Conservation (phyloP, 441 rosid genomes). For the Bocquillonia castaneifolia region DNA sequence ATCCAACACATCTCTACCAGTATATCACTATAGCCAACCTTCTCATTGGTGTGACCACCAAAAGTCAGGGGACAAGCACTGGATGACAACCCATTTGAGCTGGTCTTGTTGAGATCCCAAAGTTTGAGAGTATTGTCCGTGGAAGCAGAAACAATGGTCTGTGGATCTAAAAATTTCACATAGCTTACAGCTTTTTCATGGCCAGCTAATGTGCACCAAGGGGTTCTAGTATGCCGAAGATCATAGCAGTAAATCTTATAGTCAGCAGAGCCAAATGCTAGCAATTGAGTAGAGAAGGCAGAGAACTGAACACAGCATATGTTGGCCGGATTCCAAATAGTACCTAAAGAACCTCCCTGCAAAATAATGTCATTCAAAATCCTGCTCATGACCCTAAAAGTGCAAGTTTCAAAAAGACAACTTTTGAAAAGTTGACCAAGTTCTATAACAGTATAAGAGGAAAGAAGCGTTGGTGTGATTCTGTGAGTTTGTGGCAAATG, state of each 20-base stretch:
- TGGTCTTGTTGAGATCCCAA: conserved; percentile 90
- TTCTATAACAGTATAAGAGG: conserved; percentile 5
- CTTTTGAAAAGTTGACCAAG: conserved; percentile 1
- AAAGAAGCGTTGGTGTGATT: not conserved
- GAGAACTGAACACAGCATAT: conserved; percentile 96
- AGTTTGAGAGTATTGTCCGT: conserved; percentile 88
- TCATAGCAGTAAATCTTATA: conserved; percentile 88
- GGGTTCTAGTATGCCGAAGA: conserved; percentile 64
- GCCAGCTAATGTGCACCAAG: conserved; percentile 87
- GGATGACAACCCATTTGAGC: conserved; percentile 47
- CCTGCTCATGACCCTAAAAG: conserved; percentile 13
- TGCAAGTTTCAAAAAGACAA: not conserved
- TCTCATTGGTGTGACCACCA: conserved; percentile 84
- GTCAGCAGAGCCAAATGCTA: conserved; percentile 96
- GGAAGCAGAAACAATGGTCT: conserved; percentile 85
- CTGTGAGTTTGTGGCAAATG: not conserved
- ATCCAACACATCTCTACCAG: not conserved
- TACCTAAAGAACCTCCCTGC: conserved; percentile 72
- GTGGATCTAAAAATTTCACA: conserved; percentile 80
- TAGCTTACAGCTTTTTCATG: conserved; percentile 93
- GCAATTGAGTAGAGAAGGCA: conserved; percentile 64
- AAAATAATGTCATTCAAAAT: conserved; percentile 19
- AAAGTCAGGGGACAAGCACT: conserved; percentile 73
- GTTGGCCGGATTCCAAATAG: conserved; percentile 76
- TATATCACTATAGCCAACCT: conserved; percentile 39